These are phyloP conservation scores for Choanephora cucurbitarum DNA, from an alignment of 371 early-diverging fungal genomes.

Conservation along the genomic window DNA sequence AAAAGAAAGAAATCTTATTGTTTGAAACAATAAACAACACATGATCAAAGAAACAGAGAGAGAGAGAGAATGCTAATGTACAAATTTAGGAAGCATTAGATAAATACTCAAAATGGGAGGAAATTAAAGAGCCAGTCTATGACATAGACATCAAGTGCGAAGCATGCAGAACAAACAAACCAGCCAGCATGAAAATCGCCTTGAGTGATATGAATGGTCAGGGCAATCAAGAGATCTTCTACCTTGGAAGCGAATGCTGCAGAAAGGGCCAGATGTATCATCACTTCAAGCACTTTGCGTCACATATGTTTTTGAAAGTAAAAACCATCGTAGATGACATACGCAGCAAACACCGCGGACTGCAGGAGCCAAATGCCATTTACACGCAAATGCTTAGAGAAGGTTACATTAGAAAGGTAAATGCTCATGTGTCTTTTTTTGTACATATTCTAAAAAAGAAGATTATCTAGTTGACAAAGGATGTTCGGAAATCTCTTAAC, in stretches of 20 bases:
- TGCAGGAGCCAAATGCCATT: conserved; percentile 5
- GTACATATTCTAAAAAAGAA: background rate
- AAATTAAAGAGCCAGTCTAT: background rate
- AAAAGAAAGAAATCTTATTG: no score
- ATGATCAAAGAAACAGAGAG: background rate
- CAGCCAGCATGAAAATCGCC: conserved; percentile 10
- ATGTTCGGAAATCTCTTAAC: conserved; percentile 1
- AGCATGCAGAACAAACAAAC: conserved; percentile 26
- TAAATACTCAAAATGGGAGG: conserved; percentile 15
- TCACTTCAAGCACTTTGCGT: conserved; percentile 17
- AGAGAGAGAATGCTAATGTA: no score
- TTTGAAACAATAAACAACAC: background rate
- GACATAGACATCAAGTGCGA: conserved; percentile 6
- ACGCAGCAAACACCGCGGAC: conserved; percentile 5
- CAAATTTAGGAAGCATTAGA: conserved; percentile 13
- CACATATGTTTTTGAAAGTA: conserved; percentile 20
- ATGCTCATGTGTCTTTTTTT: background rate
- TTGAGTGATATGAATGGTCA: conserved; percentile 1
- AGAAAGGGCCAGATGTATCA: conserved; percentile 27
- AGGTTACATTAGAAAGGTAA: conserved; percentile 13
- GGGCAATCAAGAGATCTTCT: background rate
- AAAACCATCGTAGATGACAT: conserved; percentile 14
- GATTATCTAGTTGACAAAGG: background rate
- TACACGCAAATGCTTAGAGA: background rate
- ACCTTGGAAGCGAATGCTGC: conserved; percentile 27